Evolutionary conservation across 2,329 filamentous ascomycete genomes (phyloP).

Genomic region (Cordyceps javanica): DNA sequence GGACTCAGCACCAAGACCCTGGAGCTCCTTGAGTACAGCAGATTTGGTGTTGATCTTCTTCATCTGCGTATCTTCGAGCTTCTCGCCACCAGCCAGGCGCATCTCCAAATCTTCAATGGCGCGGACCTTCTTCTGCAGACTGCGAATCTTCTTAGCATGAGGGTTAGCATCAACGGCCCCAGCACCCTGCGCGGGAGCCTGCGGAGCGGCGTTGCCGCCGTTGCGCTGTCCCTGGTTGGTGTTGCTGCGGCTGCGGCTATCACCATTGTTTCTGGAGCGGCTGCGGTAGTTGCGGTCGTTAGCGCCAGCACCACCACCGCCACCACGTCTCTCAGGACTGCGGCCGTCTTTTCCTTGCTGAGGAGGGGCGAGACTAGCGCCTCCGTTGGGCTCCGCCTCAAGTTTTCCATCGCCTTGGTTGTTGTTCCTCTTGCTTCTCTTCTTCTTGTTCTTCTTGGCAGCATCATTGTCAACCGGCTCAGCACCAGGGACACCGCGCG

Average conservation of each 20-base stretch:
- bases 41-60: constrained; percentile 95
- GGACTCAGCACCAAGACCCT: constrained; percentile 41
- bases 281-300: constrained; percentile 45
- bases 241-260: constrained; percentile 44
- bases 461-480: constrained; percentile 63
- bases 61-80: constrained; percentile 95
- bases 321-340: constrained; percentile 61
- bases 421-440: constrained; percentile 70
- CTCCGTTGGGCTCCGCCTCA: constrained; percentile 37
- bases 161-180: constrained; percentile 54
- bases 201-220: constrained; percentile 19
- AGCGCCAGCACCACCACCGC: constrained; percentile 19
- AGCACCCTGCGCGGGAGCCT: constrained; percentile 25
- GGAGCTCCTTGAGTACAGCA: constrained; percentile 76
- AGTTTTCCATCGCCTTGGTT: constrained; percentile 55
- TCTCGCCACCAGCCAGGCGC: constrained; percentile 88
- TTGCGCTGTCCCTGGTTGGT: constrained; percentile 34
- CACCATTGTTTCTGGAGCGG: constrained; percentile 48
- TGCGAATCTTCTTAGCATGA: constrained; percentile 91
- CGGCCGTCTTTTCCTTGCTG: constrained; percentile 44
- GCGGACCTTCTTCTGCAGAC: constrained; percentile 92
- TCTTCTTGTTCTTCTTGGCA: constrained; percentile 95
- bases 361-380: constrained; percentile 43
- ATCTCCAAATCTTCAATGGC: constrained; percentile 98
- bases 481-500: constrained; percentile 59